Percentiles rank a stretch among this genome's conserved stretches.
Conservation (phyloP, 306 rosid species). For the Arachis stenosperma region DNA sequence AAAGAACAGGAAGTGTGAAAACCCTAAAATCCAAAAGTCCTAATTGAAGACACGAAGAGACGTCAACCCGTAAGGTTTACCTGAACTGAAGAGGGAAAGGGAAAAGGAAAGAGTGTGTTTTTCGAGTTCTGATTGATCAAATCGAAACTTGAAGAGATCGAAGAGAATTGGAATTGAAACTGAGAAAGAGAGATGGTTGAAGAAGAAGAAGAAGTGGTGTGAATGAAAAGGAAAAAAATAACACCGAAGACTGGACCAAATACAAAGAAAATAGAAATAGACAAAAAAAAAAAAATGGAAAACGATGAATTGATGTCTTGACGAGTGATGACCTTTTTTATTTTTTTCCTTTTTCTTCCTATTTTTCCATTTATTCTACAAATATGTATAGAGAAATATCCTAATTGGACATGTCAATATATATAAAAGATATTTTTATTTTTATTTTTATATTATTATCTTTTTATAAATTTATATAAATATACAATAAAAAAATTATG, state of each 20-base stretch:
- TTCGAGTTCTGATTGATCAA: neutral
- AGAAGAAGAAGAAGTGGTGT: neutral
- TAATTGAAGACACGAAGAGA: neutral
- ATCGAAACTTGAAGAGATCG: slow-evolving; percentile 4
- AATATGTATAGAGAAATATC: too few relatives aligned
- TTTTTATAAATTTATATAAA: too few relatives aligned
- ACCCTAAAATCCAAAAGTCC: slow-evolving; percentile 31
- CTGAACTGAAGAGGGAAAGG: neutral
- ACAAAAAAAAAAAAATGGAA: neutral
- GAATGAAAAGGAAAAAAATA: neutral
- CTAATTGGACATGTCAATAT: too few relatives aligned
- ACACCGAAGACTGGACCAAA: neutral
- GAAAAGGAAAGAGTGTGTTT: neutral
- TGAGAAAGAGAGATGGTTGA: neutral
- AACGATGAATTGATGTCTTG: too few relatives aligned
- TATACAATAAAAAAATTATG: too few relatives aligned
- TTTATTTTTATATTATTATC: too few relatives aligned
- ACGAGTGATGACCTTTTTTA: neutral
- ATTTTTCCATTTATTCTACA: too few relatives aligned
- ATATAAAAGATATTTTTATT: too few relatives aligned
- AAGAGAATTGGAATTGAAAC: neutral
- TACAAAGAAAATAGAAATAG: neutral
- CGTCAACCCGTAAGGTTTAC: neutral
- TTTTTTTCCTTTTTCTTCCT: too few relatives aligned
- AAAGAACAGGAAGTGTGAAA: neutral